Conservation (phyloP, 345 rosid genomes). For the Trapa incisa region DNA sequence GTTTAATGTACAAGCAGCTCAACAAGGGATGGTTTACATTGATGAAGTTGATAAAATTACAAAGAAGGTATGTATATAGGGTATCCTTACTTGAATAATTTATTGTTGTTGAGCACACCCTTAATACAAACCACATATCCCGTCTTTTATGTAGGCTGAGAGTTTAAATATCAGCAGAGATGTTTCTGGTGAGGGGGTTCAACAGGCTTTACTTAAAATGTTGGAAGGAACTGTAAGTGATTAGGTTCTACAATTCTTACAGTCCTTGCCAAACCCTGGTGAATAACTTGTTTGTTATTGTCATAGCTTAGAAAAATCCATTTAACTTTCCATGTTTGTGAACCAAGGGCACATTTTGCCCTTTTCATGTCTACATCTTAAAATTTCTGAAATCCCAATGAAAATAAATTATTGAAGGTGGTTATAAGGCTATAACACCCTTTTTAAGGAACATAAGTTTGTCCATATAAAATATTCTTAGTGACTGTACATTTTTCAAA, state of each 20-base stretch:
- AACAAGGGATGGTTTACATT: slow-evolving; percentile 86
- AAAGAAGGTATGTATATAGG: slow-evolving; percentile 45
- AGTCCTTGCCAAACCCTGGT: background rate
- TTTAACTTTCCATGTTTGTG: background rate
- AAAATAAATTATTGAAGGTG: background rate
- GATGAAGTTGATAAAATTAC: slow-evolving; percentile 99
- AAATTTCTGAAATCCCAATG: background rate
- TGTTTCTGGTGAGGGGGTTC: slow-evolving; percentile 99
- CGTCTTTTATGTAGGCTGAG: slow-evolving; percentile 56
- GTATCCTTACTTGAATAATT: background rate
- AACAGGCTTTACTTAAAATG: slow-evolving; percentile 89
- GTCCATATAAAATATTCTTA: slow-evolving; percentile 4
- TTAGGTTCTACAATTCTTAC: slow-evolving; percentile 4
- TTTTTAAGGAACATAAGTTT: background rate
- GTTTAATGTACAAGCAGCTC: slow-evolving; percentile 94
- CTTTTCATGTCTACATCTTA: background rate
- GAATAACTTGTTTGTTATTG: background rate
- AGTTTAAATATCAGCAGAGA: slow-evolving; percentile 87
- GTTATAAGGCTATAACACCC: background rate
- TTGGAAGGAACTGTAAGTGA: slow-evolving; percentile 93
- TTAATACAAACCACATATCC: background rate
- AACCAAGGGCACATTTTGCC: background rate
- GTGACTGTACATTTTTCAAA: background rate
- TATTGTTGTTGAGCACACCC: slow-evolving; percentile 1
- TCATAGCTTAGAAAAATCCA: background rate